Conservation (phyloP, 2,329 filamentous ascomycete genomes). For the Aspergillus alliaceus region DNA sequence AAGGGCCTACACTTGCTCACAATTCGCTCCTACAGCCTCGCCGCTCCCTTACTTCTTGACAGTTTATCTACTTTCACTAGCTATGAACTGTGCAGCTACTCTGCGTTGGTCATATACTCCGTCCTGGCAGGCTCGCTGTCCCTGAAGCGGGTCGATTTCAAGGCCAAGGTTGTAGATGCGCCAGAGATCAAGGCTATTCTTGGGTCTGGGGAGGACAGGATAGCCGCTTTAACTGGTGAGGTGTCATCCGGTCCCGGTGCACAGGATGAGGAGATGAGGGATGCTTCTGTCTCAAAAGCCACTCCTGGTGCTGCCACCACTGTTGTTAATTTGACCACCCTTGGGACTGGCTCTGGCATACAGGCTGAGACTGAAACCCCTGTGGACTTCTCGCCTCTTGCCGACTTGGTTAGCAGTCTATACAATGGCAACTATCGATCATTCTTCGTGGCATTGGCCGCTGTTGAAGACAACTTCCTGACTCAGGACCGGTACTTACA, state of each 20-base stretch:
- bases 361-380: constrained; percentile 76
- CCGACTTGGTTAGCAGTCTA: constrained; percentile 83
- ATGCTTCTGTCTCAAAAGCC: constrained; percentile 55
- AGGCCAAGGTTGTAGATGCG: constrained; percentile 96
- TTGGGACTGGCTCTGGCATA: constrained; percentile 64
- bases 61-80: constrained; percentile 97
- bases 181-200: constrained; percentile 98
- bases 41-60: constrained; percentile 90
- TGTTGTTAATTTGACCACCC: constrained; percentile 82
- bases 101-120: constrained; percentile 88
- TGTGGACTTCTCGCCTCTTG: constrained; percentile 85
- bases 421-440: constrained; percentile 93
- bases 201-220: constrained; percentile 82
- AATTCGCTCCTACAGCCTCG: constrained; percentile 83
- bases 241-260: constrained; percentile 78
- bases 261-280: constrained; percentile 72
- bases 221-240: constrained; percentile 76
- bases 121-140: constrained; percentile 93
- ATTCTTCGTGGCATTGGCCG: constrained; percentile 86
- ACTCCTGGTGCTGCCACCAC: constrained; percentile 59
- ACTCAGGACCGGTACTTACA: constrained; percentile 91
- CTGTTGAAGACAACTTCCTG: constrained; percentile 91
- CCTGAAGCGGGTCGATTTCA: constrained; percentile 96
- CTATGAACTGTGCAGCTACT: constrained; percentile 98
- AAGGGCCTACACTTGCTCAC: constrained; percentile 92